Evolutionary conservation across 305 asterid genomes (phyloP).

Genomic region (Fraxinus xanthoxyloides): DNA sequence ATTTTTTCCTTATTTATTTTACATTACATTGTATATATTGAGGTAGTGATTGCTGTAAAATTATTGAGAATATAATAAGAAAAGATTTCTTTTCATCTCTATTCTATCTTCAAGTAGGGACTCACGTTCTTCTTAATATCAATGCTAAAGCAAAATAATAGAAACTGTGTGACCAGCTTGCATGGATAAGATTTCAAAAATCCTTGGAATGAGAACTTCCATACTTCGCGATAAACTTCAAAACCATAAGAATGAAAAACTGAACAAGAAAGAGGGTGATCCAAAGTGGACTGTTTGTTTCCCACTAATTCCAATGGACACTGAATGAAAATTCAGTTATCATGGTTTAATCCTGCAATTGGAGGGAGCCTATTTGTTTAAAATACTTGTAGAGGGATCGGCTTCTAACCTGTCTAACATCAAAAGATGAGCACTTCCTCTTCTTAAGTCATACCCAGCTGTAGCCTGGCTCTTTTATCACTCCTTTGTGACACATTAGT

Average conservation of each 20-base stretch:
- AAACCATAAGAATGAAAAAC: neutral
- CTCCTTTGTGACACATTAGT: slow-evolving; percentile 44
- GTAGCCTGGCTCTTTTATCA: slow-evolving; percentile 49
- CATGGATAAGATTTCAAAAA: neutral
- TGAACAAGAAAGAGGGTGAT: neutral
- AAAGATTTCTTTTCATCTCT: no score
- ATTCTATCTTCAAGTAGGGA: neutral
- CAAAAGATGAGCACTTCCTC: neutral
- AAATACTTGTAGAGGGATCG: neutral
- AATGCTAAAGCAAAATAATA: neutral
- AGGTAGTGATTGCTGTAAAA: no score
- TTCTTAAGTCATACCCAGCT: slow-evolving; percentile 46
- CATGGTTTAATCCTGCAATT: neutral
- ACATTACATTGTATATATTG: no score
- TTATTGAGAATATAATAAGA: no score
- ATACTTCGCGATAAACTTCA: neutral
- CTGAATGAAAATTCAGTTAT: neutral
- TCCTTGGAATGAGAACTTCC: neutral
- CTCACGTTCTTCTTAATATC: neutral
- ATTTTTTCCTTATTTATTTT: no score
- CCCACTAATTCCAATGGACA: neutral
- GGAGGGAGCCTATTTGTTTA: neutral
- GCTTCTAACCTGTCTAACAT: neutral
- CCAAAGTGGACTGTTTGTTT: neutral
- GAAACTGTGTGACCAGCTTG: neutral